Base-by-base conservation (phyloP, 305 asterid species). In the Solanum aculeatissimum region DNA sequence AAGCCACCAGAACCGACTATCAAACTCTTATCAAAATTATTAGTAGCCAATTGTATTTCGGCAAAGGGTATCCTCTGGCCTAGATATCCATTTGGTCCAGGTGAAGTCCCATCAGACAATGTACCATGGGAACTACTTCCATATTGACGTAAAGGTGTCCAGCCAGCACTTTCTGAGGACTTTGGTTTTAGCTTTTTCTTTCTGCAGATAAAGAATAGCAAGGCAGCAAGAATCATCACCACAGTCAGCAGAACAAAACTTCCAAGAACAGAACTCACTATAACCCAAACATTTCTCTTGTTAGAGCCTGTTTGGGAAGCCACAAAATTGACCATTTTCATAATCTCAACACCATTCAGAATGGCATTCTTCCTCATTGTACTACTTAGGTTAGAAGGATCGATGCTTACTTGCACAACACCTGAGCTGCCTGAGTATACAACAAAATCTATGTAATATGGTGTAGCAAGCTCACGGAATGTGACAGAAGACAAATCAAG, bases 1-100 rank as follows among this genome's bases (percentile, higher is more conserved):
- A 95, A 95, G 57, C 99, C 99, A 74, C 99, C 99, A 19, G 97
- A 91, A 47, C 99, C 99, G 9, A 95, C 82, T n/a, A 94, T 45
- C 80, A 95, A 88, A 70, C 70, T 89, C 92, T 90, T 87, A 89
- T 95, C 94, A 35, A 95, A 95, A 83, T 93, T 91, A 69, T 91
- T 90, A 4, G 98, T 94, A 42, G 97, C 98, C 38, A 66, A 53
- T 74, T 91, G 93, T 45, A 96, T 85, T 77, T 92, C 98, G 9
- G 87, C 86, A 70, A 93, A 91, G 0, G 97, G 98, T 45, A 96
- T 92, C 87, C 91, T 94, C 80, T 93, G n/a, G 40, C 94, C 93
- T 35, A 88, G 87, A 85, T 90, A 89, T 54, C 93, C 95, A 32
- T 91, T 91, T 2, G 93, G 91, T 49, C 94, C 94, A 4, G 91